Conservation (phyloP, 345 rosid species). For the Ailanthus altissimus region DNA sequence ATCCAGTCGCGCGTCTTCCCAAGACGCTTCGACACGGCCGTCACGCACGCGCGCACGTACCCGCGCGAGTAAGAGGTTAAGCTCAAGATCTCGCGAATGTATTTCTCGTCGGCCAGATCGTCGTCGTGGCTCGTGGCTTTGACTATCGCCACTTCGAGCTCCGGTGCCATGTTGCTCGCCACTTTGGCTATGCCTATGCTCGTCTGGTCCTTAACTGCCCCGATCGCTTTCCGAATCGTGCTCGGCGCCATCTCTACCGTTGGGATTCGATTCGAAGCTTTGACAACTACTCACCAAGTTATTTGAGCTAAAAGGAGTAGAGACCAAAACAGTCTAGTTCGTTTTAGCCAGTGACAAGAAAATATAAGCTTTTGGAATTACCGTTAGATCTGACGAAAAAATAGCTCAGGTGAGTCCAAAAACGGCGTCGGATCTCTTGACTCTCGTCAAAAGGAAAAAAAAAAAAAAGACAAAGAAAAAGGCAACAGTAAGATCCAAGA, state of each 20-base stretch:
- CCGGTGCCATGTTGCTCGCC: conserved; percentile 81
- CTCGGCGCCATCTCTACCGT: conserved; percentile 61
- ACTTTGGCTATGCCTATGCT: conserved; percentile 78
- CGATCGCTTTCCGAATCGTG: conserved; percentile 79
- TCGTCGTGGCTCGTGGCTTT: conserved; percentile 97
- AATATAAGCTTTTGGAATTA: background rate
- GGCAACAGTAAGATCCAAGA: background rate
- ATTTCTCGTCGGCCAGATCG: conserved; percentile 76
- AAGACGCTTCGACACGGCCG: conserved; percentile 69
- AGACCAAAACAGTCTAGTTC: conserved; percentile 6
- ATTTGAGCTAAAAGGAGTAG: background rate
- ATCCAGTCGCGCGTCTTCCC: conserved; percentile 90
- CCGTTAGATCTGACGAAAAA: conserved; percentile 38
- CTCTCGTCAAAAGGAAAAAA: background rate
- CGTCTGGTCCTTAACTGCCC: conserved; percentile 80
- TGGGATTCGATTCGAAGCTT: background rate
- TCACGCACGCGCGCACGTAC: conserved; percentile 71
- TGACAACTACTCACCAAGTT: background rate
- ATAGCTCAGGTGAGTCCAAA: background rate
- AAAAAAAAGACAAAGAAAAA: background rate
- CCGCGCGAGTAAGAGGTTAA: conserved; percentile 78
- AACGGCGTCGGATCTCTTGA: conserved; percentile 27
- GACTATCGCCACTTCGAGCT: conserved; percentile 90
- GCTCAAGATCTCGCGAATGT: conserved; percentile 76
- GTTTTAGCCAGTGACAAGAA: background rate